Conservation (phyloP, 2,329 filamentous ascomycete species). For the Colletotrichum sp. region DNA sequence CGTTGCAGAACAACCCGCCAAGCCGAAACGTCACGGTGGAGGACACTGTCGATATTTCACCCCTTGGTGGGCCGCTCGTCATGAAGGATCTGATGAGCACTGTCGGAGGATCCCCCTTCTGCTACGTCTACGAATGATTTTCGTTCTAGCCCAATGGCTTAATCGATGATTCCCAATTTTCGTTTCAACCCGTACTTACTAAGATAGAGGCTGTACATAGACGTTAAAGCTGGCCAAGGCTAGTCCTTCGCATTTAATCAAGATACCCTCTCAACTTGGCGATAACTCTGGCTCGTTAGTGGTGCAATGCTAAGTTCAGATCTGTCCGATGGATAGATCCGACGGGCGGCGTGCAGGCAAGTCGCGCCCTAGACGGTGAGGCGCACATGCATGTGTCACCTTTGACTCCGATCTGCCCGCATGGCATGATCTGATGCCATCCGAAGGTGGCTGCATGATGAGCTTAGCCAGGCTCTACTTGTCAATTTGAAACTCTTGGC, state of each 20-base stretch:
- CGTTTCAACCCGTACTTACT: not conserved
- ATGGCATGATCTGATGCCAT: not conserved
- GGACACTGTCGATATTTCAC: constrained; percentile 37
- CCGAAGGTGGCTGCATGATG: not conserved
- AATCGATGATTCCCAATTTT: not conserved
- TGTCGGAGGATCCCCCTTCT: constrained; percentile 43
- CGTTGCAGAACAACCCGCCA: constrained; percentile 43
- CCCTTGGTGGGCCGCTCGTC: constrained; percentile 36
- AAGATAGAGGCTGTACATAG: not conserved
- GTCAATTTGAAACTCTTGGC: constrained; percentile 1
- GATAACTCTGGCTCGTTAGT: not conserved
- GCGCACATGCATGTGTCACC: not conserved
- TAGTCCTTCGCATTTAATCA: not conserved
- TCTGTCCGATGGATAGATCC: not conserved
- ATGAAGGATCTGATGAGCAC: constrained; percentile 44
- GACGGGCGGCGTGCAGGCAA: not conserved
- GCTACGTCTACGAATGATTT: constrained; percentile 42
- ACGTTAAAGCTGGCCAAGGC: not conserved
- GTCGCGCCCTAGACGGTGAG: not conserved
- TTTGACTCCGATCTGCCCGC: not conserved
- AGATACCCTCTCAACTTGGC: not conserved
- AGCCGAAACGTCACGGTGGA: constrained; percentile 46
- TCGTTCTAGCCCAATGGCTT: not conserved
- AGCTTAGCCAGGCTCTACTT: not conserved
- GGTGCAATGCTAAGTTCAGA: not conserved